Percentiles rank a stretch among this genome's conserved stretches.
These are phyloP conservation scores for Paxillus rubicundulus DNA, from an alignment of 768 basidiomycete species.

Conservation along the genomic window DNA sequence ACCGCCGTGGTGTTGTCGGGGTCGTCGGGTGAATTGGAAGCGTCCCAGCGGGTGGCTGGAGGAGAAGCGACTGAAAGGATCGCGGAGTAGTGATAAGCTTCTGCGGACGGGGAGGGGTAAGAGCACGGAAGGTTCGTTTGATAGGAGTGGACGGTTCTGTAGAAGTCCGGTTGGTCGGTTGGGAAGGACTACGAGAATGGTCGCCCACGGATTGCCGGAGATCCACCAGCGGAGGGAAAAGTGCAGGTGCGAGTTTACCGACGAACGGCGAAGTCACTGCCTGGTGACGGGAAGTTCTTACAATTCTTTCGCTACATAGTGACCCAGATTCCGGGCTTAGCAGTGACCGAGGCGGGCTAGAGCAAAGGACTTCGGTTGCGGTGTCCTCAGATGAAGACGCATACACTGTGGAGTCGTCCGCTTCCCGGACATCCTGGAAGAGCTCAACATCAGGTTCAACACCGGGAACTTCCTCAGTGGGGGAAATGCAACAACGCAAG, in stretches of 20 bases:
- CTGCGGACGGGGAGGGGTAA: slow-evolving; percentile 38
- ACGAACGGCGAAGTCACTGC: slow-evolving; percentile 17
- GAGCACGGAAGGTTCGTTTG: slow-evolving; percentile 19
- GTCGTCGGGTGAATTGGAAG: slow-evolving; percentile 25
- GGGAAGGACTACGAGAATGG: slow-evolving; percentile 2
- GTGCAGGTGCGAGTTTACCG: slow-evolving; percentile 29
- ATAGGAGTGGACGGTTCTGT: slow-evolving; percentile 30
- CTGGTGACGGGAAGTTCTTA: neutral
- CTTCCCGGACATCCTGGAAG: slow-evolving; percentile 26
- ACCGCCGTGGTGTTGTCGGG: slow-evolving; percentile 36
- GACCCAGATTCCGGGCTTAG: slow-evolving; percentile 1
- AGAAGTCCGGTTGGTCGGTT: slow-evolving; percentile 1
- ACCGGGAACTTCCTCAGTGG: neutral
- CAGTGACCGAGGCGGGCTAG: slow-evolving; percentile 12
- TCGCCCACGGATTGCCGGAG: slow-evolving; percentile 4
- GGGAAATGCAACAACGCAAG: slow-evolving; percentile 18
- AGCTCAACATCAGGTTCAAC: slow-evolving; percentile 14
- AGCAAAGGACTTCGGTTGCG: slow-evolving; percentile 5
- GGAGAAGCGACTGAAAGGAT: slow-evolving; percentile 31
- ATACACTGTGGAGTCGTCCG: slow-evolving; percentile 11
- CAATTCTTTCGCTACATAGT: slow-evolving; percentile 1
- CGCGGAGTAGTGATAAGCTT: slow-evolving; percentile 32
- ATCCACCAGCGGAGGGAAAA: slow-evolving; percentile 15
- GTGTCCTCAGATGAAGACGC: slow-evolving; percentile 1
- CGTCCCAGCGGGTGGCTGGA: slow-evolving; percentile 24